phyloP scores from a whole-genome alignment of 1,284 basidiomycete species.

The Cryptococcus hybrid region DNA sequence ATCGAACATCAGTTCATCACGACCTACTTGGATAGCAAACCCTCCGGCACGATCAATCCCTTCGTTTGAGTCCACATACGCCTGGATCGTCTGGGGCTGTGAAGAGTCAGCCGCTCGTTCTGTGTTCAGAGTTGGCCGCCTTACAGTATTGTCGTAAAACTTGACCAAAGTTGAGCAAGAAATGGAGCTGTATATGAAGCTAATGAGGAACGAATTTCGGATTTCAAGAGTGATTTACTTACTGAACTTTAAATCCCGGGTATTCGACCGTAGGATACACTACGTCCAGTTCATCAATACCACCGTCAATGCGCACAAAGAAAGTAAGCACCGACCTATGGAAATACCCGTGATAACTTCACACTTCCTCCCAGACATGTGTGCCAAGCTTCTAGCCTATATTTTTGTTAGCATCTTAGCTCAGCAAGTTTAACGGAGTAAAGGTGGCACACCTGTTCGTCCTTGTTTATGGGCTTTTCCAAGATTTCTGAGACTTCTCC shows the following conservation, averaged over 20 bases:
- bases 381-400: conserved; percentile 71
- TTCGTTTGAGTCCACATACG: conserved; percentile 86
- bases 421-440: neutral
- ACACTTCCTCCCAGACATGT: conserved; percentile 79
- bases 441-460: conserved; percentile 61
- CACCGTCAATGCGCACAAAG: neutral
- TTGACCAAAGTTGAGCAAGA: conserved; percentile 78
- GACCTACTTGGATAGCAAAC: conserved; percentile 81
- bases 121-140: conserved; percentile 18
- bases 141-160: conserved; percentile 67
- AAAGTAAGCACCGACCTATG: conserved; percentile 59
- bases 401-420: conserved; percentile 6
- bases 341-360: conserved; percentile 89
- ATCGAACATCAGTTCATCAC: neutral
- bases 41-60: conserved; percentile 90
- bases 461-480: conserved; percentile 80
- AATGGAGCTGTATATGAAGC: conserved; percentile 61
- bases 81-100: conserved; percentile 59
- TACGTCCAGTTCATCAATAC: conserved; percentile 29
- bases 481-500: conserved; percentile 53
- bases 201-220: neutral
- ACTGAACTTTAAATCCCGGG: conserved; percentile 84
- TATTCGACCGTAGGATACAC: conserved; percentile 79
- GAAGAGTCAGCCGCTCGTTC: neutral
- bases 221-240: conserved; percentile 21